phyloP scores from a whole-genome alignment of 1,139 yeast genomes.

The Sugiyamaella pinicola region DNA sequence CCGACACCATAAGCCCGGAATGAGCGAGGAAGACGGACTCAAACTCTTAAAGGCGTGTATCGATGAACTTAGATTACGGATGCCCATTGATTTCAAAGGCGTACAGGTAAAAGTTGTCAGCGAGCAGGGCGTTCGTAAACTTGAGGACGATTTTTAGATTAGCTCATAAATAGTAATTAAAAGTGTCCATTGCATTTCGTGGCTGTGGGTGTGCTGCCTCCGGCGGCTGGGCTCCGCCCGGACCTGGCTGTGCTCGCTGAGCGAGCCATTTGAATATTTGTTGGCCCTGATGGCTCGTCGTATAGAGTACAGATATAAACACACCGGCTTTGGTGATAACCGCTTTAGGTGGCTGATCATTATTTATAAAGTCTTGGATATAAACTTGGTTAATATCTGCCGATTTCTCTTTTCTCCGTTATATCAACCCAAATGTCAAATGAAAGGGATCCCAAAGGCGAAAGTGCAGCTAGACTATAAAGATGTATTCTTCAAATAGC shows the following conservation, averaged over 20 bases:
- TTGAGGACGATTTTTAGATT: constrained; percentile 44
- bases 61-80: constrained; percentile 76
- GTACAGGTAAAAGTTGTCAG: constrained; percentile 71
- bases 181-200: background rate
- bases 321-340: too few relatives aligned
- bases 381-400: too few relatives aligned
- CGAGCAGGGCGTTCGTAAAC: constrained; percentile 51
- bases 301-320: too few relatives aligned
- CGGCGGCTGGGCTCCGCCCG: background rate
- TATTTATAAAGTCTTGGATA: too few relatives aligned
- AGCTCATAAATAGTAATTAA: constrained; percentile 1
- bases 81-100: constrained; percentile 97
- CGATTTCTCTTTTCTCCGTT: too few relatives aligned
- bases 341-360: too few relatives aligned
- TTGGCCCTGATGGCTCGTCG: too few relatives aligned
- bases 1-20: constrained; percentile 80
- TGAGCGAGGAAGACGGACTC: constrained; percentile 79
- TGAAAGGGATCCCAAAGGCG: too few relatives aligned
- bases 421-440: too few relatives aligned
- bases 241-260: background rate
- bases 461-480: too few relatives aligned
- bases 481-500: too few relatives aligned
- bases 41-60: constrained; percentile 72
- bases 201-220: background rate
- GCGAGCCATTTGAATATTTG: too few relatives aligned